phyloP scores from a whole-genome alignment of 352 stramenopile genomes.

The Pythium phragmitis region DNA sequence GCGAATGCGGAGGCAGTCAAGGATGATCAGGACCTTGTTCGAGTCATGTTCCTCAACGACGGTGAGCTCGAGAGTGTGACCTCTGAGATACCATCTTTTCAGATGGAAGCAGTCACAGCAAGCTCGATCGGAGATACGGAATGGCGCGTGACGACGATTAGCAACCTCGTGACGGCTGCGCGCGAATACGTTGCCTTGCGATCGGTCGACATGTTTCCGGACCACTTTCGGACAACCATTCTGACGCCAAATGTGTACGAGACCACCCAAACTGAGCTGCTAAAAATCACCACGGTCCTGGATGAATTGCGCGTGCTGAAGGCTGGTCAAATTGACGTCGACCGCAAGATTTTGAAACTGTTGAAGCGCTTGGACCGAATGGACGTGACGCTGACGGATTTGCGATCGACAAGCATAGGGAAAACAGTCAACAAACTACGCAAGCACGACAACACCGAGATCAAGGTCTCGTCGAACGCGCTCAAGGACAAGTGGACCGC shows the following conservation, averaged over 20 bases:
- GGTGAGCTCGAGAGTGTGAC: constrained; percentile 73
- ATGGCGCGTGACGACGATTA: constrained; percentile 74
- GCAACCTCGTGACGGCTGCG: constrained; percentile 76
- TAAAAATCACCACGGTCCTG: constrained; percentile 61
- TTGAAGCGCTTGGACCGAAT: constrained; percentile 69
- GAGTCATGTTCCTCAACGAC: constrained; percentile 80
- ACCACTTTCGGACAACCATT: constrained; percentile 77
- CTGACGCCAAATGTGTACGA: constrained; percentile 79
- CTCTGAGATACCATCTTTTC: constrained; percentile 55
- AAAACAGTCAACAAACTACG: constrained; percentile 85
- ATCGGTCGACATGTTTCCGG: constrained; percentile 81
- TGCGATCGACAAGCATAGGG: constrained; percentile 83
- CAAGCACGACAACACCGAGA: constrained; percentile 63
- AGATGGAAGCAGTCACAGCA: constrained; percentile 61
- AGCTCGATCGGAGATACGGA: constrained; percentile 67
- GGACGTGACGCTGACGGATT: constrained; percentile 73
- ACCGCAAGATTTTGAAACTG: constrained; percentile 54
- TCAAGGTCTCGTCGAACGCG: constrained; percentile 42
- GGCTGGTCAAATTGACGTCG: constrained; percentile 16
- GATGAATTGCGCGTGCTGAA: constrained; percentile 52
- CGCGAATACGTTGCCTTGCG: constrained; percentile 83
- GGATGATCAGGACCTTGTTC: constrained; percentile 66
- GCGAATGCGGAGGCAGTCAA: constrained; percentile 33
- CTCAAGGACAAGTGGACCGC: constrained; percentile 83
- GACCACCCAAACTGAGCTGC: constrained; percentile 71